These are phyloP conservation scores for Ascochyta clinopodiicola DNA, from an alignment of 2,329 filamentous ascomycete genomes.

Conservation along the genomic window DNA sequence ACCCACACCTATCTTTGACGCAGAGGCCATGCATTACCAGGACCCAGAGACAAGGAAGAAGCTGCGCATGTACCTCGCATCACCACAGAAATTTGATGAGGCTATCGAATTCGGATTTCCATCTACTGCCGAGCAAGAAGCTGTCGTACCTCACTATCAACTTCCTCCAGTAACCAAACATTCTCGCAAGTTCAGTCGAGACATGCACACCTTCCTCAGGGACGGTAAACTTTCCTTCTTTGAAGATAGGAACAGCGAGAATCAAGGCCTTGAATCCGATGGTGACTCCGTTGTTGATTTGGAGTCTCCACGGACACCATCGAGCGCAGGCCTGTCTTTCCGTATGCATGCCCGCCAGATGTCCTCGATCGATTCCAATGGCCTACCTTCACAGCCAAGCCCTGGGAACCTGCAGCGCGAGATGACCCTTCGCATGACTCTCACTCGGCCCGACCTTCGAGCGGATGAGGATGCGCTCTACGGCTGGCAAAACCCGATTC, in stretches of 20 bases:
- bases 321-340: constrained; percentile 44
- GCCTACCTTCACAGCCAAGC: constrained; percentile 30
- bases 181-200: constrained; percentile 55
- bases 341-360: constrained; percentile 39
- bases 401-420: constrained; percentile 65
- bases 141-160: constrained; percentile 32
- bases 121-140: constrained; percentile 50
- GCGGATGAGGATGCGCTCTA: constrained; percentile 76
- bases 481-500: constrained; percentile 62
- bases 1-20: constrained; percentile 58
- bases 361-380: constrained; percentile 42
- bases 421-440: constrained; percentile 96
- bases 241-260: constrained; percentile 39
- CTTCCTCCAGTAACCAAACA: constrained; percentile 47
- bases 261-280: constrained; percentile 42
- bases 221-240: constrained; percentile 61
- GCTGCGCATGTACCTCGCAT: constrained; percentile 83
- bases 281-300: constrained; percentile 42
- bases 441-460: constrained; percentile 86
- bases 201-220: constrained; percentile 63
- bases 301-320: constrained; percentile 48
- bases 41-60: constrained; percentile 89
- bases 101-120: constrained; percentile 94
- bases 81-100: constrained; percentile 94
- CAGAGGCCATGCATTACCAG: constrained; percentile 81